A percentile compares a stretch with the other conserved stretches of the same genome.
phyloP scores from a whole-genome alignment of 805 yeast species.

The Wickerhamomyces pijperi region DNA sequence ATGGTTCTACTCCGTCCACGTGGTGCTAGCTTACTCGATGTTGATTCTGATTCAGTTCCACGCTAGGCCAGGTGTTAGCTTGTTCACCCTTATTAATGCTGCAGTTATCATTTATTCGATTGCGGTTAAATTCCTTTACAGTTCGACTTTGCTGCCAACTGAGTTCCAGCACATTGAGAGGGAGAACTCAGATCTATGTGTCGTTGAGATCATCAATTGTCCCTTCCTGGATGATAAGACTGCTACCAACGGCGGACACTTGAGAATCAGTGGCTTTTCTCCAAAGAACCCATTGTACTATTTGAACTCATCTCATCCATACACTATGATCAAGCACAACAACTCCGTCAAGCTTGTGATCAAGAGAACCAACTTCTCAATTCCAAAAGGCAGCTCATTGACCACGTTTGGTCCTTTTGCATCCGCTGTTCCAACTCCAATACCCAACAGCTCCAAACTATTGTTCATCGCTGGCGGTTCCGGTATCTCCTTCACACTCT shows the following conservation, averaged over 20 bases:
- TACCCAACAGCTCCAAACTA: constrained; percentile 37
- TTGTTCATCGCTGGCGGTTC: constrained; percentile 61
- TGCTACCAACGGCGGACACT: constrained; percentile 46
- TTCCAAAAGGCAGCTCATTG: constrained; percentile 22
- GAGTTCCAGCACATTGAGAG: neutral
- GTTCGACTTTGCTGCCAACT: neutral
- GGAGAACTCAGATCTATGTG: neutral
- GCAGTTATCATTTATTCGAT: constrained; percentile 27
- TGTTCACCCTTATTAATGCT: constrained; percentile 21
- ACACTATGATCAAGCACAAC: constrained; percentile 23
- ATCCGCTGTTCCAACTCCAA: constrained; percentile 30
- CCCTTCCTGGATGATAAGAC: neutral
- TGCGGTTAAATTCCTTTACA: constrained; percentile 20
- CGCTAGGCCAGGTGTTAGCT: constrained; percentile 58
- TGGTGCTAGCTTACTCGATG: constrained; percentile 34
- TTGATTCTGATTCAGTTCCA: constrained; percentile 40
- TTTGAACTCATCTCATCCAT: constrained; percentile 58
- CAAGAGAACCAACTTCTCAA: constrained; percentile 25
- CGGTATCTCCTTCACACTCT: constrained; percentile 56
- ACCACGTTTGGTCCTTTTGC: constrained; percentile 33
- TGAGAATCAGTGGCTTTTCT: constrained; percentile 31
- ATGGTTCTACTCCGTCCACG: constrained; percentile 47
- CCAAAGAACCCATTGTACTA: constrained; percentile 29
- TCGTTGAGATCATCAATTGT: neutral
- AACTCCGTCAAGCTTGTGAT: constrained; percentile 28